Conservation (phyloP, 208 protist genomes). For the Leishmania aethiopica region DNA sequence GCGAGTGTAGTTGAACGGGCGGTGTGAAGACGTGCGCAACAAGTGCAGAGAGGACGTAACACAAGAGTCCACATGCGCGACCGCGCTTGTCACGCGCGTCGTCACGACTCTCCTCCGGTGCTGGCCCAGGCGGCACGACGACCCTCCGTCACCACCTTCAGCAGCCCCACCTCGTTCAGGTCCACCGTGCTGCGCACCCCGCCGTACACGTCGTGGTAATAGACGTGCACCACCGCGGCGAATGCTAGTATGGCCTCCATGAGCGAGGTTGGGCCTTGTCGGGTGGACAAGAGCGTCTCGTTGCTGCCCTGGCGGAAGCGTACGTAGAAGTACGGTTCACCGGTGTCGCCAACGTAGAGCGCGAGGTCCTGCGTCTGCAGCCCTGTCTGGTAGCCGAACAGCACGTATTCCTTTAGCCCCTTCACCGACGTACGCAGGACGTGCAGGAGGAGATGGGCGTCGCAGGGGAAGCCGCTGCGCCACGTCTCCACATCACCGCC, state of each 20-base stretch:
- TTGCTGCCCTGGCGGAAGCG: slow-evolving; percentile 45
- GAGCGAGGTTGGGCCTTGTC: slow-evolving; percentile 58
- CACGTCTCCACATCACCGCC: slow-evolving; percentile 53
- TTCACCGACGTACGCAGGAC: slow-evolving; percentile 63
- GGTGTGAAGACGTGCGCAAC: background rate
- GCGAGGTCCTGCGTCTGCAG: slow-evolving; percentile 48
- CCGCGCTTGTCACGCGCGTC: background rate
- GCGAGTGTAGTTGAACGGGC: background rate
- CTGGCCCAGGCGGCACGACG: slow-evolving; percentile 6
- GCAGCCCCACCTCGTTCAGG: slow-evolving; percentile 35
- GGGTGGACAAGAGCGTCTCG: slow-evolving; percentile 44
- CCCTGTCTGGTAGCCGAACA: slow-evolving; percentile 56
- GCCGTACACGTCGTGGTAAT: slow-evolving; percentile 63
- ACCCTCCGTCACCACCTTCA: slow-evolving; percentile 25
- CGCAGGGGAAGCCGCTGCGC: slow-evolving; percentile 60
- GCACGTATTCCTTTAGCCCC: slow-evolving; percentile 63
- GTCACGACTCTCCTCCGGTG: background rate
- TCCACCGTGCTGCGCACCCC: slow-evolving; percentile 65
- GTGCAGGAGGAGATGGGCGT: slow-evolving; percentile 83
- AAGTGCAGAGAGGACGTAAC: background rate
- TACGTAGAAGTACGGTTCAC: slow-evolving; percentile 87
- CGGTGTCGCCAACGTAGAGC: slow-evolving; percentile 73
- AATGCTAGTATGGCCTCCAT: slow-evolving; percentile 79
- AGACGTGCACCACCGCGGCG: slow-evolving; percentile 52
- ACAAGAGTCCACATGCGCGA: background rate